These are phyloP conservation scores for Zymoseptoria brevis DNA, from an alignment of 2,329 filamentous ascomycete genomes.

Conservation along the genomic window DNA sequence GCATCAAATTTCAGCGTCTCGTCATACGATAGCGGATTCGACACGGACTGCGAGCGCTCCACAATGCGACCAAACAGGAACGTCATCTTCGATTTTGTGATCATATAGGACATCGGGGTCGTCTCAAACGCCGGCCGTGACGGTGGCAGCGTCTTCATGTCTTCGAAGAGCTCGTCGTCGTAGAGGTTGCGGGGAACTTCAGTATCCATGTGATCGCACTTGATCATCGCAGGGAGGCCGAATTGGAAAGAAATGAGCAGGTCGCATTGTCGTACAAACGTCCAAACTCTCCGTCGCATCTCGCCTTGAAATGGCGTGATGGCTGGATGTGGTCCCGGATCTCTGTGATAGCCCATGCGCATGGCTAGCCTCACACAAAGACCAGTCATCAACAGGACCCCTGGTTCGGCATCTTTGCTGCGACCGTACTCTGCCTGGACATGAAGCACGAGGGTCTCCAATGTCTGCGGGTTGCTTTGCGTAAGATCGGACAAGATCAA, in stretches of 20 bases:
- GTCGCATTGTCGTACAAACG: constrained; percentile 64
- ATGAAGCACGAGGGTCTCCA: constrained; percentile 72
- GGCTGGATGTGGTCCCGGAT: constrained; percentile 64
- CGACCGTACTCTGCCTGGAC: constrained; percentile 67
- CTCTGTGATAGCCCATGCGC: constrained; percentile 72
- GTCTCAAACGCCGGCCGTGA: constrained; percentile 61
- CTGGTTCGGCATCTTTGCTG: constrained; percentile 64
- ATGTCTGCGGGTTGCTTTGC: constrained; percentile 62
- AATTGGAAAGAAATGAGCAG: constrained; percentile 69
- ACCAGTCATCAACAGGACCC: constrained; percentile 53
- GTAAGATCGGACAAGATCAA: constrained; percentile 70
- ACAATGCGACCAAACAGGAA: constrained; percentile 64
- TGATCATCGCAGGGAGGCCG: constrained; percentile 56
- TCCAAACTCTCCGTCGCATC: constrained; percentile 57
- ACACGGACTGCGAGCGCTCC: constrained; percentile 55
- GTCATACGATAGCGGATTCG: constrained; percentile 52
- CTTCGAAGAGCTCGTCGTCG: constrained; percentile 69
- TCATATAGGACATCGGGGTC: constrained; percentile 72
- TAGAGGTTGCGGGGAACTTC: constrained; percentile 69
- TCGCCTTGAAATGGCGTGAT: constrained; percentile 69
- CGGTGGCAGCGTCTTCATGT: constrained; percentile 58
- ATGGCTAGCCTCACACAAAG: constrained; percentile 56
- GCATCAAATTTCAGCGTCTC: constrained; percentile 54
- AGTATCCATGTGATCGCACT: constrained; percentile 66
- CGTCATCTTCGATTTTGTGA: constrained; percentile 61